Evolutionary conservation across 148 eudicot species (phyloP).

Genomic region (Amaranthus palmeri): DNA sequence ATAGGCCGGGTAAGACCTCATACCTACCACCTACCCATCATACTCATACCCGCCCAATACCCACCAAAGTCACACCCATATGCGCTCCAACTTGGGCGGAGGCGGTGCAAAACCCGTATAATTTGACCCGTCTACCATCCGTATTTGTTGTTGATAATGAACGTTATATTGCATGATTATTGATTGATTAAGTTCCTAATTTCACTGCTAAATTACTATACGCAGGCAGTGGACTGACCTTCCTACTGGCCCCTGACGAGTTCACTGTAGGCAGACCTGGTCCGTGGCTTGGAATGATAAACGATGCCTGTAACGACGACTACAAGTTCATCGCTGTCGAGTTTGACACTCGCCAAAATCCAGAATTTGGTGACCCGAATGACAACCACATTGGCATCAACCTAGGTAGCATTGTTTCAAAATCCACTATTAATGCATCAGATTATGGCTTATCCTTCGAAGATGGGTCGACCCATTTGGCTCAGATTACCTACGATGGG

Average conservation of each 20-base stretch:
- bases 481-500: conserved; percentile 56
- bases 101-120: too few relatives aligned
- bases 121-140: too few relatives aligned
- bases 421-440: conserved; percentile 45
- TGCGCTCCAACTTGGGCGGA: too few relatives aligned
- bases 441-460: conserved; percentile 45
- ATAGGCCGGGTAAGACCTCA: too few relatives aligned
- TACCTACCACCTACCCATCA: too few relatives aligned
- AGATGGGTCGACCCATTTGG: conserved; percentile 55
- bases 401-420: conserved; percentile 67
- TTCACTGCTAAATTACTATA: not conserved
- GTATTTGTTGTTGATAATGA: too few relatives aligned
- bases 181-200: not conserved
- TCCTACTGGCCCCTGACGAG: conserved; percentile 72
- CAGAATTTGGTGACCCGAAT: conserved; percentile 65
- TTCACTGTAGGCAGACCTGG: conserved; percentile 82
- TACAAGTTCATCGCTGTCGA: conserved; percentile 64
- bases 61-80: too few relatives aligned
- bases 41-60: too few relatives aligned
- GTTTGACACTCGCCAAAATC: conserved; percentile 62
- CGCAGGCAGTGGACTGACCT: conserved; percentile 71
- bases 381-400: conserved; percentile 84
- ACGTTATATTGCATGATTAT: too few relatives aligned
- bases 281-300: conserved; percentile 84
- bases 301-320: conserved; percentile 62